Evolutionary conservation across 2,329 filamentous ascomycete species (phyloP), one percentile per base, ranked within the genome.

Genomic region (Fusarium clavum): DNA sequence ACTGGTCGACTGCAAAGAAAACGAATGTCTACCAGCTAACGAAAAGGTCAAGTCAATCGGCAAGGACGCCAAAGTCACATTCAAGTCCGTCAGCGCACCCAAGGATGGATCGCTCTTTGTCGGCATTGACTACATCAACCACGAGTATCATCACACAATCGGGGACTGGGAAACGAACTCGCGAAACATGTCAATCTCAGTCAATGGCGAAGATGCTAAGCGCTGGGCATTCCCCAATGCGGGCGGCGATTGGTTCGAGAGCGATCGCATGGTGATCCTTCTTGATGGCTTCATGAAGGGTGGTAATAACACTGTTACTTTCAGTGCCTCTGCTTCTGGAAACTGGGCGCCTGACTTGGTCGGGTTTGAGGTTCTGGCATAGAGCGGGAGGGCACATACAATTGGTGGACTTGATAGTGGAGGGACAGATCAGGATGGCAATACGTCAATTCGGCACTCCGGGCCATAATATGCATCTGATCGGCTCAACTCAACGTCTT

Each of bases 41-140:
- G 78, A 75, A 10, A 86, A 86, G 64, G 79, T 85, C 8, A 78
- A 78, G 6, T 71, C 82, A 22, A 75, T 85, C 4, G 74, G 75
- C 1, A 60, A 72, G 1, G 77, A 69, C n/a, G 78, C 81, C 2
- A 77, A 61, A 5, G 78, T 80, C n/a, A 77, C 74, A 0, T 82
- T 86, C 51, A 61, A 75, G 5, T 73, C 74, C 1, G 77, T 82
- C 12, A 66, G 41, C 6, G 73, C 75, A 2, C 66, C 76, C 1
- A 78, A 73, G 0, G 74, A 65, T 6, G 79, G 81, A 2, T 70
- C 70, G 5, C 81, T 82, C 61, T 80, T 83, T 32, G 61, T 87
- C 1, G 83, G 82, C 1, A 73, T 87, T 14, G 83, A 86, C 70
- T 86, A 82, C 47, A 83, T 86, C 74, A 87, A 87, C 75, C 86